Conservation (phyloP, 768 basidiomycete genomes). For the Panaeolus papilionaceus region DNA sequence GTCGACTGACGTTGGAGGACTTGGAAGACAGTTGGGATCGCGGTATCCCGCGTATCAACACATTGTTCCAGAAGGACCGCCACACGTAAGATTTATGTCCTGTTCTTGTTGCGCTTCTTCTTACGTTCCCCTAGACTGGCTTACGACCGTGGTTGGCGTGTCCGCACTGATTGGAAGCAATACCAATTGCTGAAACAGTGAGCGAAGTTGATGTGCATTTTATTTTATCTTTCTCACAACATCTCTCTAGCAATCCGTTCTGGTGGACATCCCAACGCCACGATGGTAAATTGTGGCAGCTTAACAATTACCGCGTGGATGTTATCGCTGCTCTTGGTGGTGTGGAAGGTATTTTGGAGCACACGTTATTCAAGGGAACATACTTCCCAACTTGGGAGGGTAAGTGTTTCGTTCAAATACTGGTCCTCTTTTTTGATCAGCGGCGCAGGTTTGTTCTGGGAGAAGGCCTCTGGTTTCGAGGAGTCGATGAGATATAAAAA, state of each 20-base stretch:
- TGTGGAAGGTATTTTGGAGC: conserved; percentile 96
- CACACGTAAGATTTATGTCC: conserved; percentile 65
- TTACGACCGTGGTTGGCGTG: conserved; percentile 99
- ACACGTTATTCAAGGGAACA: conserved; percentile 97
- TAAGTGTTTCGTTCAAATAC: conserved; percentile 31
- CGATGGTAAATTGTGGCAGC: conserved; percentile 94
- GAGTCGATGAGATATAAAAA: conserved; percentile 97
- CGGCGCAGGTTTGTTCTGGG: conserved; percentile 86
- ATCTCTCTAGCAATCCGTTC: conserved; percentile 82
- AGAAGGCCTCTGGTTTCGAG: conserved; percentile 97
- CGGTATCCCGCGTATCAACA: conserved; percentile 98
- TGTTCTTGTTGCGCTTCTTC: neutral
- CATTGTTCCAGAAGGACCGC: conserved; percentile 97
- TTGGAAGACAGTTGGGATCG: conserved; percentile 99
- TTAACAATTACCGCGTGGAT: conserved; percentile 98
- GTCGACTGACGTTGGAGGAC: conserved; percentile 95
- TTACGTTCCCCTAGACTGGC: conserved; percentile 65
- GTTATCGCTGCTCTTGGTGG: conserved; percentile 98
- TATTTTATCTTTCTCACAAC: conserved; percentile 15
- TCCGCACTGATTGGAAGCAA: conserved; percentile 97
- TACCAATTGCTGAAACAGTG: conserved; percentile 93
- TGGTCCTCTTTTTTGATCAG: conserved; percentile 16
- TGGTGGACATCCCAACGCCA: conserved; percentile 99
- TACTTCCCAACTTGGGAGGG: conserved; percentile 99
- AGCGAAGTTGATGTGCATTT: conserved; percentile 32